These are phyloP conservation scores for Mycena rosella DNA, from an alignment of 768 basidiomycete genomes.

Conservation along the genomic window DNA sequence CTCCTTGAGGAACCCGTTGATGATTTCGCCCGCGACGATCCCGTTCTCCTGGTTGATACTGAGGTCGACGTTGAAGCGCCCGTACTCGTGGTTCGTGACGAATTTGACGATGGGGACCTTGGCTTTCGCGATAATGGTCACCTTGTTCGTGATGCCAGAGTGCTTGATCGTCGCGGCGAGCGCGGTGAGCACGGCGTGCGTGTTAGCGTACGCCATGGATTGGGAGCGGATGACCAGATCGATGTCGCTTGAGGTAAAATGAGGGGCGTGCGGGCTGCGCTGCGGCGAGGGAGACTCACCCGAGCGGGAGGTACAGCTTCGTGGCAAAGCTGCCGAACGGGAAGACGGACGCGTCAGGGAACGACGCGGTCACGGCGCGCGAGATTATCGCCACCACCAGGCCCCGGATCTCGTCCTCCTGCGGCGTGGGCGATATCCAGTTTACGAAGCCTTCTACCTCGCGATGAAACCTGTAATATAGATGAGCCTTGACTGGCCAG, in stretches of 20 bases:
- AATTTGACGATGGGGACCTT: constrained; percentile 99
- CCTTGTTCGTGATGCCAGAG: constrained; percentile 77
- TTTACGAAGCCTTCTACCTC: constrained; percentile 89
- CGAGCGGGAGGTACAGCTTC: constrained; percentile 91
- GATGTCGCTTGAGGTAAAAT: constrained; percentile 77
- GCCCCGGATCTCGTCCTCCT: constrained; percentile 88
- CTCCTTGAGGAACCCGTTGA: constrained; percentile 82
- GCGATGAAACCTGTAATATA: constrained; percentile 76
- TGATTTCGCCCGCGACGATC: constrained; percentile 79
- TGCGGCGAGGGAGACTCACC: constrained; percentile 64
- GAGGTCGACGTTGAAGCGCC: constrained; percentile 91
- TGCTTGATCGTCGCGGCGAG: constrained; percentile 85
- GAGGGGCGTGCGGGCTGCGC: background rate
- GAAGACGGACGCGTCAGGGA: constrained; percentile 83
- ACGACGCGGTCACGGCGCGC: constrained; percentile 69
- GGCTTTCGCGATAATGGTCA: constrained; percentile 92
- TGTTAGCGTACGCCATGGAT: constrained; percentile 78
- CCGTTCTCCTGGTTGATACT: constrained; percentile 94
- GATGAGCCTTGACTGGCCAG: constrained; percentile 17
- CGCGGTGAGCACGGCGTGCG: constrained; percentile 76
- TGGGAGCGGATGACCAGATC: constrained; percentile 91
- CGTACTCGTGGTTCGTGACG: constrained; percentile 72
- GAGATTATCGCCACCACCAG: constrained; percentile 80
- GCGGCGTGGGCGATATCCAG: constrained; percentile 89
- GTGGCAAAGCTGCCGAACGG: constrained; percentile 97